Evolutionary conservation across 192 early-diverging fungal species (phyloP).

Genomic region (Backusella macrospora): DNA sequence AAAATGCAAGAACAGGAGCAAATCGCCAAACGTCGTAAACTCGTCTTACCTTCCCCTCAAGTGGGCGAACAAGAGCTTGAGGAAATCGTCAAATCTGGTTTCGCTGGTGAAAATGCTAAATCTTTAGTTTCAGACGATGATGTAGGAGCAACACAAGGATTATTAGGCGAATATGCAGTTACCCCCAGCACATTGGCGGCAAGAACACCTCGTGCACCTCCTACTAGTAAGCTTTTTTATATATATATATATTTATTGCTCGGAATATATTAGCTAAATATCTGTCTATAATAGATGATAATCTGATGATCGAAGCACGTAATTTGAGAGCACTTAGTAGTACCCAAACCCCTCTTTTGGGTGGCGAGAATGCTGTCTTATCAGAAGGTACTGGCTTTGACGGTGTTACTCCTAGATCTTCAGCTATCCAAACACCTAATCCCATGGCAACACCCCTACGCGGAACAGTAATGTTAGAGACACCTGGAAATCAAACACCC

Average conservation of each 20-base stretch:
- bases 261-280: conserved; percentile 5
- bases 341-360: conserved; percentile 85
- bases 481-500: conserved; percentile 54
- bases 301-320: conserved; percentile 76
- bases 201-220: conserved; percentile 66
- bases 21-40: conserved; percentile 70
- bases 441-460: conserved; percentile 59
- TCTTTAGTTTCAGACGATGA: conserved; percentile 64
- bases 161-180: conserved; percentile 76
- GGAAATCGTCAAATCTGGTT: conserved; percentile 88
- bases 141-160: conserved; percentile 58
- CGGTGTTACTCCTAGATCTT: conserved; percentile 60
- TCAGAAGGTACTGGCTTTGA: conserved; percentile 60
- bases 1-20: conserved; percentile 74
- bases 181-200: conserved; percentile 55
- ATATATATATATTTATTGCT: conserved; percentile 17
- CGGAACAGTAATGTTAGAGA: conserved; percentile 20
- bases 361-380: conserved; percentile 62
- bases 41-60: conserved; percentile 90
- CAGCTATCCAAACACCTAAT: conserved; percentile 77
- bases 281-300: conserved; percentile 51
- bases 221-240: conserved; percentile 34
- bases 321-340: conserved; percentile 77
- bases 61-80: conserved; percentile 90
- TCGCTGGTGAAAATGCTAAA: conserved; percentile 74